Evolutionary conservation across 2,329 filamentous ascomycete species (phyloP).

Genomic region (Esteya vermicola): DNA sequence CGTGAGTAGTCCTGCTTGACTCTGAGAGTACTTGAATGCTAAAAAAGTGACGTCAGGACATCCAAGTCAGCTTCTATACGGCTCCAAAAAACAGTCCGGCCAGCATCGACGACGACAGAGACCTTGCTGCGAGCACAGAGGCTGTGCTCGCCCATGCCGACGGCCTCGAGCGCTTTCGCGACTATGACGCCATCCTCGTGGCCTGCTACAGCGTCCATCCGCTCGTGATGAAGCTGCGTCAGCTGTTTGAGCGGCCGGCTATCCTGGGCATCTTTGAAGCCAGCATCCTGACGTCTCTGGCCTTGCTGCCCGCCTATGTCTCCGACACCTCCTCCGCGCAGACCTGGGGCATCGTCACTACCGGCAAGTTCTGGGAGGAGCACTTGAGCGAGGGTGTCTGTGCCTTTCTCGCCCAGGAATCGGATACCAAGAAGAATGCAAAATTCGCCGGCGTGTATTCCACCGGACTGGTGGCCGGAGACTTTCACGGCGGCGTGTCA

Average conservation of each 20-base stretch:
- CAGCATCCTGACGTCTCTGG: constrained; percentile 51
- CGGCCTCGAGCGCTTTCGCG: constrained; percentile 18
- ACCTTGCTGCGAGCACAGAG: constrained; percentile 48
- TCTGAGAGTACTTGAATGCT: background rate
- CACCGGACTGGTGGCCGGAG: constrained; percentile 65
- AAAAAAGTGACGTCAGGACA: constrained; percentile 18
- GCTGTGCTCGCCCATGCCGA: constrained; percentile 45
- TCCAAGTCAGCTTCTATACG: constrained; percentile 49
- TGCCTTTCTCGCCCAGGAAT: constrained; percentile 41
- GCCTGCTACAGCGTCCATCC: constrained; percentile 83
- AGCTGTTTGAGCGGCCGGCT: constrained; percentile 21
- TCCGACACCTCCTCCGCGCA: constrained; percentile 5
- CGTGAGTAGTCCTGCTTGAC: constrained; percentile 14
- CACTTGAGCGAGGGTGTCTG: constrained; percentile 54
- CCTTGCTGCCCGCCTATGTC: constrained; percentile 26
- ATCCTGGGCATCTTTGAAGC: constrained; percentile 84
- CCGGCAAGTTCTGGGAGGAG: constrained; percentile 68
- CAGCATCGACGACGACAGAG: constrained; percentile 65
- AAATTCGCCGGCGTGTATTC: constrained; percentile 70
- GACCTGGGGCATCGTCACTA: constrained; percentile 79
- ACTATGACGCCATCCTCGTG: constrained; percentile 65
- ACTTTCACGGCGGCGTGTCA: constrained; percentile 58
- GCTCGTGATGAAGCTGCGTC: constrained; percentile 47
- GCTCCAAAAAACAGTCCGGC: constrained; percentile 46
- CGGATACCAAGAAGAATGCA: constrained; percentile 17